These are phyloP conservation scores for Suillus luteus DNA, from an alignment of 768 basidiomycete genomes.

Conservation along the genomic window DNA sequence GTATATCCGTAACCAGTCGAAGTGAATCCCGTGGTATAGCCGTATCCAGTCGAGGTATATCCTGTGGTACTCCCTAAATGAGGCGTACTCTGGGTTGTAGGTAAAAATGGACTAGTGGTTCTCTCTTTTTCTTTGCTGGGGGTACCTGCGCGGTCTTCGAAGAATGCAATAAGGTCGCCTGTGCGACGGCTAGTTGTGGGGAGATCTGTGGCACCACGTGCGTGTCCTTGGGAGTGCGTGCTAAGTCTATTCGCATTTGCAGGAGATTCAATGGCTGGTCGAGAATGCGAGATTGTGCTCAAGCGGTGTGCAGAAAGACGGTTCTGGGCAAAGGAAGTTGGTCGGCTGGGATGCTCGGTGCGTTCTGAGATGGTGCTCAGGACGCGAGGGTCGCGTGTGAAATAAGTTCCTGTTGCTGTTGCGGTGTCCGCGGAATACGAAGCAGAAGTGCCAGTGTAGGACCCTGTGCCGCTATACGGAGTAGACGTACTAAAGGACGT, in stretches of 20 bases:
- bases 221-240: slow-evolving; percentile 4
- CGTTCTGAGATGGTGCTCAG: slow-evolving; percentile 80
- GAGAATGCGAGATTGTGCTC: slow-evolving; percentile 32
- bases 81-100: slow-evolving; percentile 42
- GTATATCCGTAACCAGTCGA: slow-evolving; percentile 30
- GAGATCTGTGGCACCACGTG: slow-evolving; percentile 29
- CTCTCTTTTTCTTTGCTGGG: slow-evolving; percentile 53
- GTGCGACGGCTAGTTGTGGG: slow-evolving; percentile 57
- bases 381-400: slow-evolving; percentile 44
- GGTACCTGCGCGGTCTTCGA: slow-evolving; percentile 54
- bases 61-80: slow-evolving; percentile 38
- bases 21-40: slow-evolving; percentile 24
- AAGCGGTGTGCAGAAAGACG: slow-evolving; percentile 9
- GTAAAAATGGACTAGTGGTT: slow-evolving; percentile 37
- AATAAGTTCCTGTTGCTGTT: slow-evolving; percentile 36
- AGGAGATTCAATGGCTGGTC: slow-evolving; percentile 32
- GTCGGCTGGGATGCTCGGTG: slow-evolving; percentile 71
- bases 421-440: slow-evolving; percentile 28
- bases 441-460: slow-evolving; percentile 35
- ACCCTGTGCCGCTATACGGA: slow-evolving; percentile 32
- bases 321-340: slow-evolving; percentile 38
- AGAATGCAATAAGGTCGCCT: slow-evolving; percentile 73
- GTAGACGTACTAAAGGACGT: slow-evolving; percentile 19
- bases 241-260: slow-evolving; percentile 1
- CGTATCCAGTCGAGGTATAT: slow-evolving; percentile 37